Evolutionary conservation across 257 asterid species (phyloP), one percentile per base, ranked within the genome.

Genomic region (Catharanthus roseus): DNA sequence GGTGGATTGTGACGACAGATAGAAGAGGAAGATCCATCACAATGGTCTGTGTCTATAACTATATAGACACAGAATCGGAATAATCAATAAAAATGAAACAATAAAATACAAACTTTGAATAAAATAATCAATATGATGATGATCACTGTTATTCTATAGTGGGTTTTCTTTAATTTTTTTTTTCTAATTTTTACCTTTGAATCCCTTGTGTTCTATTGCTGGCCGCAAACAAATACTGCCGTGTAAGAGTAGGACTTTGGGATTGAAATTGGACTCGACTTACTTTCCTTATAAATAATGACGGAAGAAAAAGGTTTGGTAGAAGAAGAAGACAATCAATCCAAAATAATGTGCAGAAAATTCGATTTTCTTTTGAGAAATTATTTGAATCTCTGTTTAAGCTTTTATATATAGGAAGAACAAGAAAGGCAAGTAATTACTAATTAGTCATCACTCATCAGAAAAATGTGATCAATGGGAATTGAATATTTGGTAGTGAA

Each of bases 1-100:
- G 23, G 68, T 72, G 11, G 26, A 24, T 62, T 19, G 61, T 81
- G 83, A 56, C 69, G 66, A 67, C 76, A 61, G 84, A 31, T 16
- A 51, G 36, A 38, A 76, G 42, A 34, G 72, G 72, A 62, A 71
- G 78, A 76, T 76, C 68, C 72, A 57, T 45, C 70, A 67, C 61
- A 69, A 29, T 12, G 50, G 9, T 64, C 29, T 67, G 29, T 69
- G 11, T 13, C 13, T 42, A 65, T 71, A 77, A 13, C 18, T 77
- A 55, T 74, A 67, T 34, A 71, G 31, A 49, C 42, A 57, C 18
- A 18, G 24, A 31, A 15, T 36, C 57, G 4, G 11, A 23, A 38
- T 34, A 53, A n/a, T 21, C 31, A 61, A 26, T 54, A 26, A 38
- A 10, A 4, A 4, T 4, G 12, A 9, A 42, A 3, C 29, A 50